Evolutionary conservation across 768 basidiomycete species (phyloP).

Genomic region (Termitomyces sp.): DNA sequence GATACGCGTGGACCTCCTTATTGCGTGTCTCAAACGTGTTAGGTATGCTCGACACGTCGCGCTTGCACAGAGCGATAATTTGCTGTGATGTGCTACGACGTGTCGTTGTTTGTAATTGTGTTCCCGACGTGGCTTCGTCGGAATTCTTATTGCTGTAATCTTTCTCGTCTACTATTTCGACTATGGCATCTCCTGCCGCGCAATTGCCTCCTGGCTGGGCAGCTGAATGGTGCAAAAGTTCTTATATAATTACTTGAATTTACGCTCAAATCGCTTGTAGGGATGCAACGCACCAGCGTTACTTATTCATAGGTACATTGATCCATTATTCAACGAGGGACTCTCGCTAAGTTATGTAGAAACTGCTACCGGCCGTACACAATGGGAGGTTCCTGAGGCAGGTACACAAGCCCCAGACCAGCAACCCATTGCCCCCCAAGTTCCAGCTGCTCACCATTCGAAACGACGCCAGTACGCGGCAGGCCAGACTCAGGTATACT

Average conservation of each 20-base stretch:
- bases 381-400: constrained; percentile 66
- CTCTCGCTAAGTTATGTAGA: constrained; percentile 44
- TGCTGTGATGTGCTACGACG: constrained; percentile 7
- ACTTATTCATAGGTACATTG: constrained; percentile 82
- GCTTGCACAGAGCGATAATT: not conserved
- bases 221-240: constrained; percentile 72
- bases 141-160: constrained; percentile 9
- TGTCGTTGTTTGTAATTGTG: constrained; percentile 21
- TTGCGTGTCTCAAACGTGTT: not conserved
- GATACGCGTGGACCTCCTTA: too few species aligned
- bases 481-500: constrained; percentile 89
- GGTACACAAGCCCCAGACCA: constrained; percentile 29
- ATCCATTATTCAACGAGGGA: constrained; percentile 2
- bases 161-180: constrained; percentile 19
- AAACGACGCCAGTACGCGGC: constrained; percentile 93
- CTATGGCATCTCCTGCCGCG: constrained; percentile 46
- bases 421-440: constrained; percentile 34
- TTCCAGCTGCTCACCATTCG: constrained; percentile 38
- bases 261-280: constrained; percentile 33
- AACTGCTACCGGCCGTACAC: constrained; percentile 72
- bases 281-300: constrained; percentile 76
- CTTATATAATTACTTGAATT: constrained; percentile 1
- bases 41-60: not conserved
- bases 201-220: constrained; percentile 90
- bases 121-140: constrained; percentile 22